phyloP scores from a whole-genome alignment of 2,329 filamentous ascomycete species.

The Setomelanomma holmii region DNA sequence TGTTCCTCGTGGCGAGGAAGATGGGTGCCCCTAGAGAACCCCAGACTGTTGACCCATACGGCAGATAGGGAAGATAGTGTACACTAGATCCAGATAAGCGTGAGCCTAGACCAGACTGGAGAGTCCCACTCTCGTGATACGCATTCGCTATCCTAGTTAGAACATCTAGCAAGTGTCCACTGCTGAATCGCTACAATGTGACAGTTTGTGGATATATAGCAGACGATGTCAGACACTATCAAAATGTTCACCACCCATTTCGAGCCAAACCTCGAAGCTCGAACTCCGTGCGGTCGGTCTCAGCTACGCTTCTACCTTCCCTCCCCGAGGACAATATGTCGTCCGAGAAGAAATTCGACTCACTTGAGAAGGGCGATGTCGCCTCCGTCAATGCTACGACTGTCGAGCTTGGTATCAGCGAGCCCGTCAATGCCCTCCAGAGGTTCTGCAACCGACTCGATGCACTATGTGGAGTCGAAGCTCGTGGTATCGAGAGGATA shows the following conservation, averaged over 20 bases:
- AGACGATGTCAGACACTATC: too few relatives aligned
- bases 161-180: too few relatives aligned
- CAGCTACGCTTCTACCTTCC: too few relatives aligned
- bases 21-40: not conserved
- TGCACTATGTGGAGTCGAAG: conserved; percentile 39
- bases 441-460: conserved; percentile 29
- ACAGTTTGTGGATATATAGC: too few relatives aligned
- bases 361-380: conserved; percentile 10
- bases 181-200: too few relatives aligned
- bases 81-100: conserved; percentile 8
- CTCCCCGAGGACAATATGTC: not conserved
- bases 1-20: conserved; percentile 1
- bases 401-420: conserved; percentile 22
- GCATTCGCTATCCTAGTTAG: not conserved
- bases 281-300: too few relatives aligned
- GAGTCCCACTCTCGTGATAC: conserved; percentile 16
- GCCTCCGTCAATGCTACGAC: conserved; percentile 10
- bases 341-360: conserved; percentile 6
- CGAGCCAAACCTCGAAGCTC: too few relatives aligned
- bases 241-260: too few relatives aligned
- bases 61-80: conserved; percentile 17
- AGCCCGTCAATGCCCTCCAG: conserved; percentile 25
- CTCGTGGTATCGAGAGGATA: conserved; percentile 43
- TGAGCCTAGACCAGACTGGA: not conserved
- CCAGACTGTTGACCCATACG: conserved; percentile 8